Evolutionary conservation across 148 eudicot genomes (phyloP).

Genomic region (Polygonum aviculare): DNA sequence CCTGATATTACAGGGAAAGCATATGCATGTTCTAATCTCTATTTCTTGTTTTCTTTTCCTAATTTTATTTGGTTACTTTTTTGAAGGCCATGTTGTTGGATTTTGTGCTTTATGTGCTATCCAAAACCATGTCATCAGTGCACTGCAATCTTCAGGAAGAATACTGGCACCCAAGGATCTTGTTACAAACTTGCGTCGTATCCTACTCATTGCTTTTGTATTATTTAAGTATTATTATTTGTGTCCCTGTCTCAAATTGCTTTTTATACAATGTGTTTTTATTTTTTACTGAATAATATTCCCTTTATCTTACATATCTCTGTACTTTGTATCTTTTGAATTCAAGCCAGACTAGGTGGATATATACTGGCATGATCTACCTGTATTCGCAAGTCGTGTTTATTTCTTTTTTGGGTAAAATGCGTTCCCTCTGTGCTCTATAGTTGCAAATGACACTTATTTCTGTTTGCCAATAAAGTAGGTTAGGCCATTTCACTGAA

Average conservation of each 20-base stretch:
- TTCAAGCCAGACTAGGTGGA: neutral
- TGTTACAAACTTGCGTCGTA: conserved; percentile 82
- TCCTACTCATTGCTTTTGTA: conserved; percentile 25
- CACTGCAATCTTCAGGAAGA: conserved; percentile 77
- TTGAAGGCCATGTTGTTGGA: conserved; percentile 73
- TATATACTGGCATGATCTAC: neutral
- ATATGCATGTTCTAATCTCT: neutral
- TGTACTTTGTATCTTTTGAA: neutral
- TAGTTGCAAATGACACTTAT: neutral
- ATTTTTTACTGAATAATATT: neutral
- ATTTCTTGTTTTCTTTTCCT: neutral
- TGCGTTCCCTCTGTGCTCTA: neutral
- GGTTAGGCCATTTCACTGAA: neutral
- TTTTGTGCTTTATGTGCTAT: conserved; percentile 94
- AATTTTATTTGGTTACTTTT: conserved; percentile 13
- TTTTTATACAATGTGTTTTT: neutral
- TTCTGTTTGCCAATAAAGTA: neutral
- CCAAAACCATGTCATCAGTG: conserved; percentile 82
- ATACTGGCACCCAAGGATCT: conserved; percentile 80
- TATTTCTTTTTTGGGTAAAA: neutral
- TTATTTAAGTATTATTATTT: neutral
- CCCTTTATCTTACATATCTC: neutral
- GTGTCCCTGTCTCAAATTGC: neutral
- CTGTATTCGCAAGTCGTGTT: neutral
- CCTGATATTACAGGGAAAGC: neutral